Conservation (phyloP, 208 protist species). For the Porcisia hertigi region DNA sequence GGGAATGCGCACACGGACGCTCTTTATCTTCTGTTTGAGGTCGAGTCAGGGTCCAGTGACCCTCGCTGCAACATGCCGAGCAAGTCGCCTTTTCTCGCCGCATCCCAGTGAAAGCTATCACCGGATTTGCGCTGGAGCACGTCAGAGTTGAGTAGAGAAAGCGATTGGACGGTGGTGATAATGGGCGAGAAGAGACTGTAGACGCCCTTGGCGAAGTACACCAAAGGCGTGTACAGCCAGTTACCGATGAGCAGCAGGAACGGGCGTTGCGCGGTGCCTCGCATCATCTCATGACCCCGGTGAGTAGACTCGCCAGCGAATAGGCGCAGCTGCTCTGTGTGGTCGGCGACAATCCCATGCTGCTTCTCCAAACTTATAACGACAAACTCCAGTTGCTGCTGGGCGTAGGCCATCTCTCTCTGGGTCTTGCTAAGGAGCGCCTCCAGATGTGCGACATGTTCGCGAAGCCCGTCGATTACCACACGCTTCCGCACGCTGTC, state of each 20-base stretch:
- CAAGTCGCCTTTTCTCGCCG: constrained; percentile 49
- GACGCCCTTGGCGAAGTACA: constrained; percentile 85
- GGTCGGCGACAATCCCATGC: constrained; percentile 79
- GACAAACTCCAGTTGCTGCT: constrained; percentile 86
- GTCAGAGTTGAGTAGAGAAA: constrained; percentile 83
- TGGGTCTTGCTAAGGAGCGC: constrained; percentile 70
- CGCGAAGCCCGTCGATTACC: constrained; percentile 49
- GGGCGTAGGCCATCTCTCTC: constrained; percentile 73
- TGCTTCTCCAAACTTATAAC: constrained; percentile 72
- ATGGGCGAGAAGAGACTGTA: constrained; percentile 78
- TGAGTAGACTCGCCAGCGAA: constrained; percentile 76
- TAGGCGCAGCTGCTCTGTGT: constrained; percentile 85
- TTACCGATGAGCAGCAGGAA: constrained; percentile 65
- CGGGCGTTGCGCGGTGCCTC: constrained; percentile 26
- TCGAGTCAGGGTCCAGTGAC: constrained; percentile 50
- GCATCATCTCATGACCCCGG: constrained; percentile 20
- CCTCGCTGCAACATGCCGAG: constrained; percentile 74
- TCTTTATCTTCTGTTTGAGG: constrained; percentile 13
- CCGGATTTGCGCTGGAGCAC: constrained; percentile 59
- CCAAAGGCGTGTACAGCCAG: constrained; percentile 80
- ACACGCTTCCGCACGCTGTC: constrained; percentile 45
- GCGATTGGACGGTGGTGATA: constrained; percentile 74
- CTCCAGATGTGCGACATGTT: constrained; percentile 51
- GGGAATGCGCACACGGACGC: not conserved
- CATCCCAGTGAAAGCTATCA: constrained; percentile 39